Evolutionary conservation across 2,329 filamentous ascomycete species (phyloP).

Genomic region (Amesomyces nigricolor): DNA sequence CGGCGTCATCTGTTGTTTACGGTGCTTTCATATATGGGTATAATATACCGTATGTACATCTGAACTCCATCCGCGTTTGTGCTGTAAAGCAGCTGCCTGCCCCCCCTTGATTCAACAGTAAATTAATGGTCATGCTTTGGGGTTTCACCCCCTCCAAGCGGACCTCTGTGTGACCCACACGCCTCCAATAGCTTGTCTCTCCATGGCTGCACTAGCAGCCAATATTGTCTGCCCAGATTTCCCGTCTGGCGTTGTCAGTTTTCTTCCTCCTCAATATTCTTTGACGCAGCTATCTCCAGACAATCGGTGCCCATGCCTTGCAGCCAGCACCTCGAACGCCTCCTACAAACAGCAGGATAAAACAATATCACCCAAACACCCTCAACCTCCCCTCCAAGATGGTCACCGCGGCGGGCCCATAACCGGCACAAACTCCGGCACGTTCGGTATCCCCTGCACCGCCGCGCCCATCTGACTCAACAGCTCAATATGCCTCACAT

Average conservation of each 20-base stretch:
- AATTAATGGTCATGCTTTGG: too few relatives aligned
- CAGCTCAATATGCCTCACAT: constrained; percentile 44
- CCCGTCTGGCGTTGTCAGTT: too few relatives aligned
- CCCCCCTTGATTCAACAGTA: neutral
- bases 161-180: too few relatives aligned
- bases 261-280: too few relatives aligned
- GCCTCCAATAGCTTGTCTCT: too few relatives aligned
- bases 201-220: too few relatives aligned
- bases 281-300: too few relatives aligned
- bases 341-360: too few relatives aligned
- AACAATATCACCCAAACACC: neutral
- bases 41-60: constrained; percentile 13
- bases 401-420: constrained; percentile 12
- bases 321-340: too few relatives aligned
- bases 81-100: neutral
- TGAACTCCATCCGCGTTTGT: neutral
- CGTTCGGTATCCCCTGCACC: constrained; percentile 28
- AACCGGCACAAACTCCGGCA: constrained; percentile 22
- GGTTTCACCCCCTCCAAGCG: too few relatives aligned
- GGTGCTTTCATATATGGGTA: constrained; percentile 6
- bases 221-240: too few relatives aligned
- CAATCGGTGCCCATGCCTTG: too few relatives aligned
- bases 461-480: constrained; percentile 36
- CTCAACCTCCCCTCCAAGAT: neutral
- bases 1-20: constrained; percentile 5